Conservation (phyloP, 306 rosid species). For the Sechiopsis laciniata region DNA sequence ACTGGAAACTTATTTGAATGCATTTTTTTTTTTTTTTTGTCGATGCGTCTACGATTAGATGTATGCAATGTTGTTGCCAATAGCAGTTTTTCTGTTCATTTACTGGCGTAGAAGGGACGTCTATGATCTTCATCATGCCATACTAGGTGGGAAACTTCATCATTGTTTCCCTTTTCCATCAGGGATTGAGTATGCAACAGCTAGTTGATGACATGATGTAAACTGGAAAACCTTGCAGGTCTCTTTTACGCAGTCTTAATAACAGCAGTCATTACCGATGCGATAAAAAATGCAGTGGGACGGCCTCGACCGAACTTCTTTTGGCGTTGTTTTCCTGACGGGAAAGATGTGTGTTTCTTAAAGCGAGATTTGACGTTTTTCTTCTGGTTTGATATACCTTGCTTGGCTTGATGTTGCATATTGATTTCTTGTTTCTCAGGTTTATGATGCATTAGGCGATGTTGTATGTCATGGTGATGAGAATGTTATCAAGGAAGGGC, state of each 20-base stretch:
- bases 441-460: constrained; percentile 62
- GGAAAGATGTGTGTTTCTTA: constrained; percentile 64
- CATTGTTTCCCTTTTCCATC: not conserved
- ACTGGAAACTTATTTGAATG: constrained; percentile 26
- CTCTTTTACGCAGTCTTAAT: constrained; percentile 57
- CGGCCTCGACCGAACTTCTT: constrained; percentile 96
- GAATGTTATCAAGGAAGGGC: constrained; percentile 66
- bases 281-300: constrained; percentile 77
- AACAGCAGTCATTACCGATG: constrained; percentile 66
- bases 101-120: constrained; percentile 71
- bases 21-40: constrained; percentile 3
- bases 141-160: constrained; percentile 50
- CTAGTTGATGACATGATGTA: constrained; percentile 17
- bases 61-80: constrained; percentile 61
- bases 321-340: constrained; percentile 96
- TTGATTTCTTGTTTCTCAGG: constrained; percentile 37
- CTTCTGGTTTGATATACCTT: not conserved
- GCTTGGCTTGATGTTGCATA: not conserved
- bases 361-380: constrained; percentile 13
- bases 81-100: constrained; percentile 49
- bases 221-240: constrained; percentile 39
- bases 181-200: constrained; percentile 7
- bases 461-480: constrained; percentile 70
- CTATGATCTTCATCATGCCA: constrained; percentile 88
- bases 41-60: constrained; percentile 37